Evolutionary conservation across 1,139 yeast species (phyloP), one percentile per base, ranked within the genome.

Genomic region (Komagataea norvegica): DNA sequence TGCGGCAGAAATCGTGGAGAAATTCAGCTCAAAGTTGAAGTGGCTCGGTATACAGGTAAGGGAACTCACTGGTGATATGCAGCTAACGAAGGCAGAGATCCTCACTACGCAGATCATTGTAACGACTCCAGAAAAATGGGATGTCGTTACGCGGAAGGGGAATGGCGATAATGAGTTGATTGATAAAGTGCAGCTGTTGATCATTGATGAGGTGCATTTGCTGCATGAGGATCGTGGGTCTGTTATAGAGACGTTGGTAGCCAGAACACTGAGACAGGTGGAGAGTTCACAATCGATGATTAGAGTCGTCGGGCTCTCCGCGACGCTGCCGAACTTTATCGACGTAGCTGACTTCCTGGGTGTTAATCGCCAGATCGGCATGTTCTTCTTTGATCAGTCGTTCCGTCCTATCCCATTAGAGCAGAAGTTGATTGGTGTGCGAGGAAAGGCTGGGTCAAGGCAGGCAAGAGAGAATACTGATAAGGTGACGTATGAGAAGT

Each of bases 81-180:
- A 91, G 55, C 64, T 93, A 36, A 84, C 95, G 0, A 77, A 80
- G 50, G 74, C 79, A 11, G 97, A 91, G 59, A 87, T 91, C 26
- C 62, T 79, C 54, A 74, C 76, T 2, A 91, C 97, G 1, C 98
- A 91, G 58, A 72, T 91, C 29, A 85, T 91, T 50, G 96, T 91
- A 7, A 91, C 97, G 0, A 91, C 98, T 0, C 98, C 98, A 0
- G 98, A 91, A 59, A 91, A 91, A 62, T 91, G 99, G 99, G 99
- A 91, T 66, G 96, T 91, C 9, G 96, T 91, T 2, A 91, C 98
- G 0, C 74, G 98, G 57, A 91, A 91, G 55, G 68, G 75, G 0
- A 68, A 61, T 45, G 83, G 96, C 40, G 97, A 88, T 55, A 80
- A 79, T 36, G 96, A 89, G 46, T 64, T 91, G 28, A 93, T 87